phyloP scores from a whole-genome alignment of 2,329 filamentous ascomycete genomes.

The Simplicillium sp. region DNA sequence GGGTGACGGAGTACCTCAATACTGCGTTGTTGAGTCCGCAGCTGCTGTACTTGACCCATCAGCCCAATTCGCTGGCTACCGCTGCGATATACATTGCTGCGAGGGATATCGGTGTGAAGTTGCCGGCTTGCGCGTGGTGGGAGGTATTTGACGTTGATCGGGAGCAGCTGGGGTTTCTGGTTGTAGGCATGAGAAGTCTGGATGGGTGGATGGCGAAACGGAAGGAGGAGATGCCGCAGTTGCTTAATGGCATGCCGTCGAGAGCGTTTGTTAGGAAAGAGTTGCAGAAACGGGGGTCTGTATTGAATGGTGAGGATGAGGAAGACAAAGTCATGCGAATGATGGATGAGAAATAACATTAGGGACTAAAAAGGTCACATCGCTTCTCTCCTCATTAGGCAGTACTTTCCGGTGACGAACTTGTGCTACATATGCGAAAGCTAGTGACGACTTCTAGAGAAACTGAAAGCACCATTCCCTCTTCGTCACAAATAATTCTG shows the following conservation, averaged over 20 bases:
- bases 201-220: constrained; percentile 58
- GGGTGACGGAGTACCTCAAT: constrained; percentile 73
- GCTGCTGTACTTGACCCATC: constrained; percentile 83
- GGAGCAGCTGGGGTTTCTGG: constrained; percentile 87
- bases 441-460: too few species aligned
- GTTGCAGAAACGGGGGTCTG: constrained; percentile 43
- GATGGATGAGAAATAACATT: constrained; percentile 2
- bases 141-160: constrained; percentile 94
- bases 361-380: too few species aligned
- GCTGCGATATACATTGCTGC: constrained; percentile 88
- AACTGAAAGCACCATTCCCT: too few species aligned
- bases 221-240: constrained; percentile 41
- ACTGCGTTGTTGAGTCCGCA: constrained; percentile 79
- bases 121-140: constrained; percentile 90
- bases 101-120: constrained; percentile 62
- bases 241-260: constrained; percentile 42
- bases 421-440: too few species aligned
- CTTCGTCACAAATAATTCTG: too few species aligned
- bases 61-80: constrained; percentile 75
- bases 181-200: constrained; percentile 75
- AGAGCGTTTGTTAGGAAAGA: constrained; percentile 49
- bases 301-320: constrained; percentile 21
- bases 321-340: constrained; percentile 34
- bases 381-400: too few species aligned
- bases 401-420: too few species aligned